These are phyloP conservation scores for Diaporthe sp. DNA, from an alignment of 2,329 filamentous ascomycete species.

Conservation along the genomic window DNA sequence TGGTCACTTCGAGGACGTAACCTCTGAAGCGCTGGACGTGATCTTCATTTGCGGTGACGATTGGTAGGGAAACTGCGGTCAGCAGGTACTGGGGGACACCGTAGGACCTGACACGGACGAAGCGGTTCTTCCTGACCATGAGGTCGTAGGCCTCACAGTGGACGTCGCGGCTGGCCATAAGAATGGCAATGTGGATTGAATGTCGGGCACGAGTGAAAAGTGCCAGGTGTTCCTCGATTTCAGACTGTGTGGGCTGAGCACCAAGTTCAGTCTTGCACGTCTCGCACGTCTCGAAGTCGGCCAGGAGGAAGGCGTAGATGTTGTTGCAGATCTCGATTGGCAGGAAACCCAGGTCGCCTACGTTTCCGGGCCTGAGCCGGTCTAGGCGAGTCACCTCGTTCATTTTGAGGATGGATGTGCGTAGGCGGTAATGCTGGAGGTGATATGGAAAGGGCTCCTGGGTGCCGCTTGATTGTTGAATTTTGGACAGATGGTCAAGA, in stretches of 20 bases:
- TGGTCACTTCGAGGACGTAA: neutral
- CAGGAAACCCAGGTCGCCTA: neutral
- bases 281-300: neutral
- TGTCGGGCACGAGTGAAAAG: neutral
- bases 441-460: too few relatives aligned
- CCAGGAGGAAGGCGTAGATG: neutral
- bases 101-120: neutral
- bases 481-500: neutral
- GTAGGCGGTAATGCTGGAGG: too few relatives aligned
- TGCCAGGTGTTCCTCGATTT: too few relatives aligned
- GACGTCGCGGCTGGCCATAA: neutral
- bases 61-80: rapidly evolving
- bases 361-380: neutral
- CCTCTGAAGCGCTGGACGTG: neutral
- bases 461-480: neutral
- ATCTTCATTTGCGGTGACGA: neutral
- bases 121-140: neutral
- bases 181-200: neutral
- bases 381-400: neutral
- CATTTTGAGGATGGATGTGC: neutral
- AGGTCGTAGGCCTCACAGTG: neutral
- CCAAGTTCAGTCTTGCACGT: too few relatives aligned
- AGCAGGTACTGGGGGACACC: neutral
- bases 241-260: too few relatives aligned
- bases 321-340: neutral